Base-by-base conservation (phyloP, 2,329 filamentous ascomycete genomes). In the Phaeomoniella chlamydospora region DNA sequence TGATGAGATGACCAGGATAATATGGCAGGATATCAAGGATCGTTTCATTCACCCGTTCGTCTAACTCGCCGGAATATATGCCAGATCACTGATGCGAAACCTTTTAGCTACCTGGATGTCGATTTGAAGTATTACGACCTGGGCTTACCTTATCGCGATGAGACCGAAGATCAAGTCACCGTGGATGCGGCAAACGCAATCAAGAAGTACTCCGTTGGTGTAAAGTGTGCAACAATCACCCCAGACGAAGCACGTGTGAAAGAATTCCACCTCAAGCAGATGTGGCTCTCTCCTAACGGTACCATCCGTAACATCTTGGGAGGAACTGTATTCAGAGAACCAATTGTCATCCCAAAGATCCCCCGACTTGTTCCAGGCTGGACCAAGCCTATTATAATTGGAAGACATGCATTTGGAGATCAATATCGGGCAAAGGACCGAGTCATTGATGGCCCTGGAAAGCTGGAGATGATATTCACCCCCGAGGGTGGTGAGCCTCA, bases 141-240 rank as follows among this genome's bases (percentile, higher is more conserved):
- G 50, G 90, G 90, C 43, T 75, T 96, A 45, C 77, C 84, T 58
- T 93, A 94, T 73, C 83, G 90, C 57, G 88, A 98, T 60, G 64
- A 93, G 74, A 96, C 90, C 58, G 77, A 92, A 59, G 90, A 96
- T 62, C 73, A 94, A 68, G 88, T 98, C 63, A 98, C 90, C 43
- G 60, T 87, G 49, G 90, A 96, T 56, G 83, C 88, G 37, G 90
- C 90, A 38, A 85, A 94, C 67, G 90, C 90, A 31, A 96, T 96
- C 68, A 87, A 94, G 74, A 94, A 94, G 72, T 94, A 96, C 72
- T 85, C 80, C 41, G 90, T 98, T 37, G 90, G 88, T 62, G 85
- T 98, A 68, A 98, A 98, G 73, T 98, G 90, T 63, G 90, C 90
- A 46, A 98, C 90, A 58, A 98, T 98, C 67, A 98, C 90, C 31